Conservation (phyloP, 2,329 filamentous ascomycete species). For the Botrytis deweyae region DNA sequence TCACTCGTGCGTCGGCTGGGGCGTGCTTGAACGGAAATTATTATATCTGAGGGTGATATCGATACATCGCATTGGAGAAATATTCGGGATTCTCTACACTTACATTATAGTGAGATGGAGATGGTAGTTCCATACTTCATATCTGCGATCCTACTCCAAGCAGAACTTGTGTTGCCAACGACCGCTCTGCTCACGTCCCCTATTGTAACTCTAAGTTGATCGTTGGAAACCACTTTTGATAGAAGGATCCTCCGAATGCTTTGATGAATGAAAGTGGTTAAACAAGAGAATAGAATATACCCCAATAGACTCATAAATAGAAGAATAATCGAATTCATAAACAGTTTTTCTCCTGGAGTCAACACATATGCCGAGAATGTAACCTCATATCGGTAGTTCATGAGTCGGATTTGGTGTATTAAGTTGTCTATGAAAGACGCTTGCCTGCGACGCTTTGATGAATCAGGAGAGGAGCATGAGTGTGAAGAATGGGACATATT, state of each 20-base stretch:
- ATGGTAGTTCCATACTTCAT: not conserved
- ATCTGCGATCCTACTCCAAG: conserved; percentile 7
- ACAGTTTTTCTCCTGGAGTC: conserved; percentile 45
- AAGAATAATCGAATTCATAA: conserved; percentile 44
- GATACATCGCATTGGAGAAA: not conserved
- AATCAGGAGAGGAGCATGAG: not conserved
- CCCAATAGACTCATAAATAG: conserved; percentile 20
- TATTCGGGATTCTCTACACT: not conserved
- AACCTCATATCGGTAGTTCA: conserved; percentile 46
- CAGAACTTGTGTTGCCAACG: not conserved
- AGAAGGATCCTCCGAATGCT: conserved; percentile 17
- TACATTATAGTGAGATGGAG: not conserved
- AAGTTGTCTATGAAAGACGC: conserved; percentile 7
- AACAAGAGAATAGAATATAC: conserved; percentile 18
- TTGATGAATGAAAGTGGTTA: conserved; percentile 18
- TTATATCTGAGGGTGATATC: not conserved
- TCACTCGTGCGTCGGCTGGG: not conserved
- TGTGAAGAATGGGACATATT: conserved; percentile 1
- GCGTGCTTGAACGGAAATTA: not conserved
- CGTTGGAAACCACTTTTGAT: conserved; percentile 16
- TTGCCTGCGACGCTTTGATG: not conserved
- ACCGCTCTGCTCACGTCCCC: not conserved
- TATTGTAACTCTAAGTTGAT: conserved; percentile 8
- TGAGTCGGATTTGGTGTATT: conserved; percentile 19
- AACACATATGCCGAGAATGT: conserved; percentile 47